Percentiles rank a stretch among this genome's conserved stretches.
Evolutionary conservation across 225 moss, liverwort and hornwort genomes (phyloP).

Genomic region (Ulota crispa): DNA sequence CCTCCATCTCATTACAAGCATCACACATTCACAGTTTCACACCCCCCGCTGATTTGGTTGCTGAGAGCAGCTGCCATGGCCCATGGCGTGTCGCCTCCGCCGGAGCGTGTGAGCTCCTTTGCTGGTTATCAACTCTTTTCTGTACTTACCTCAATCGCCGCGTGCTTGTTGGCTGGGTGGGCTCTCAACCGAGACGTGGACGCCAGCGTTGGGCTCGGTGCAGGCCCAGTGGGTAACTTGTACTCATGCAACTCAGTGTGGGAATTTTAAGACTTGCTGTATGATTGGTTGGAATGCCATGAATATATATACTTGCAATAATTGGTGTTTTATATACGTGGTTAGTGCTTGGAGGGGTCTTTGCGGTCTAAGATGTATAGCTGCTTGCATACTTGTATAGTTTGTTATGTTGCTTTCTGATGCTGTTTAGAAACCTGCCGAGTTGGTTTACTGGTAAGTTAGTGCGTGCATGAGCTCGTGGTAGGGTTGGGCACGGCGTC

Average conservation of each 20-base stretch:
- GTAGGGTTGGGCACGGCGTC: neutral
- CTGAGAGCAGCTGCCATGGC: conserved; percentile 6
- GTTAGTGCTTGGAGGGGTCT: neutral
- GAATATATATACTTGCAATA: neutral
- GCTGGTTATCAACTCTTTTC: conserved; percentile 27
- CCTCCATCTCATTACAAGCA: neutral
- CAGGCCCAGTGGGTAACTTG: conserved; percentile 15
- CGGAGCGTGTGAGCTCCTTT: conserved; percentile 8
- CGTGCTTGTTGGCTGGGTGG: conserved; percentile 29
- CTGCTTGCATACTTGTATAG: neutral
- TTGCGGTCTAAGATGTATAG: neutral
- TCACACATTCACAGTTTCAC: neutral
- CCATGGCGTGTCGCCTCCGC: neutral
- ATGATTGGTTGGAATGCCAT: neutral
- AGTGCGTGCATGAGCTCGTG: neutral
- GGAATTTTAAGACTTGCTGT: neutral
- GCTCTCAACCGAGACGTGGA: conserved; percentile 27
- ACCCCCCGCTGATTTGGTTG: neutral
- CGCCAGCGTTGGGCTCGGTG: conserved; percentile 3
- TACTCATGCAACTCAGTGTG: neutral
- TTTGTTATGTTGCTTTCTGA: neutral
- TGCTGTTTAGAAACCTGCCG: neutral
- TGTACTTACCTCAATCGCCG: conserved; percentile 30
- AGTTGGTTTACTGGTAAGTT: neutral
- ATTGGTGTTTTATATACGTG: neutral